Percentiles rank a stretch among this genome's conserved stretches.
phyloP scores from a whole-genome alignment of 1,284 basidiomycete genomes.

The Apiotrichum mycotoxinovorans region DNA sequence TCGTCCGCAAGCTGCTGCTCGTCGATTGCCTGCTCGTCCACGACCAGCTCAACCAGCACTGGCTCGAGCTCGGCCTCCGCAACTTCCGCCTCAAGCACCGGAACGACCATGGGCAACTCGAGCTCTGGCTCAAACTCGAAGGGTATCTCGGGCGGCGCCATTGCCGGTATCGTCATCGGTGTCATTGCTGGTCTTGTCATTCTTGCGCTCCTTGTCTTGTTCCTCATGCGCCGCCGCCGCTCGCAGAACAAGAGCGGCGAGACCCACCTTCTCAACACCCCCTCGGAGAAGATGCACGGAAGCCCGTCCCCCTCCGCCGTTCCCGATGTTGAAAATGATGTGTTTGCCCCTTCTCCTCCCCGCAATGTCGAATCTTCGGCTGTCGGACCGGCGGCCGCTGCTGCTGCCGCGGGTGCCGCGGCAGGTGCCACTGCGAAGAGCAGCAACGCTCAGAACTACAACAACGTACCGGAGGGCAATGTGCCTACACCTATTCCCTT shows the following conservation, averaged over 20 bases:
- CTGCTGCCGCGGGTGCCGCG: too few species aligned
- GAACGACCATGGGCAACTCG: slow-evolving; percentile 6
- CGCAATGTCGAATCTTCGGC: neutral
- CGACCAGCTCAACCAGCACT: slow-evolving; percentile 17
- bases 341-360: neutral
- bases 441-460: too few species aligned
- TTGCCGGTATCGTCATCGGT: slow-evolving; percentile 22
- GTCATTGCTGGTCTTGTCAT: slow-evolving; percentile 22
- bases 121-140: neutral
- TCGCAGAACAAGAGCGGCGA: neutral
- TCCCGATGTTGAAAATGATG: neutral
- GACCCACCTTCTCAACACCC: neutral
- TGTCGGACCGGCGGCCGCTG: too few species aligned
- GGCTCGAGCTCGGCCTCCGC: slow-evolving; percentile 15
- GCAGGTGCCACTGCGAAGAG: neutral
- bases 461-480: neutral
- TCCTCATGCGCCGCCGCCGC: slow-evolving; percentile 28
- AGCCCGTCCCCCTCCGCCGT: neutral
- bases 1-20: slow-evolving; percentile 36
- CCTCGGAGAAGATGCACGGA: slow-evolving; percentile 9
- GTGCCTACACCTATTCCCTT: too few species aligned
- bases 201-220: slow-evolving; percentile 30
- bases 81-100: slow-evolving; percentile 12
- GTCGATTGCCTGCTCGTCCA: neutral
- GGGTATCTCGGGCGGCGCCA: slow-evolving; percentile 34